Evolutionary conservation across 768 basidiomycete genomes (phyloP), one percentile per base, ranked within the genome.

Genomic region (Coprinopsis sp.): DNA sequence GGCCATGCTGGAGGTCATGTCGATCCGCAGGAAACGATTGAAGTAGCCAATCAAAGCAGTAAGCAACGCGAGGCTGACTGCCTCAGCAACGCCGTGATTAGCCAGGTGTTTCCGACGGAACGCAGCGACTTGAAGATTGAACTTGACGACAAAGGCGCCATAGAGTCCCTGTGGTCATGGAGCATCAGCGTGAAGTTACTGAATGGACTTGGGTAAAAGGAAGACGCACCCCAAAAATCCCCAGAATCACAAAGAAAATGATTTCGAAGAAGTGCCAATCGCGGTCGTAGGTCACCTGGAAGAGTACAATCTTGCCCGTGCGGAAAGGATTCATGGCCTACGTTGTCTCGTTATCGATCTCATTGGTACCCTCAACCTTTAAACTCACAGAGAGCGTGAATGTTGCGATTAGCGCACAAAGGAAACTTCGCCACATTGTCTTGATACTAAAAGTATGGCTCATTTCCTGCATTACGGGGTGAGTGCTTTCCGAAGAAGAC

Each of bases 241-340:
- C 96, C 33, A 99, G 79, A 49, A 98, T 79, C 44, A 98, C 76
- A 66, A 94, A 99, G 64, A 95, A 95, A 14, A 96, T 85, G 41
- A 99, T 89, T 60, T 98, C 96, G 60, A 98, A 98, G 68, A 95
- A 97, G 61, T 98, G 96, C 96, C 96, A 99, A 58, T 93, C 92
- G 25, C 95, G 79, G 61, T 88, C 89, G 64, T 98, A 99, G 2
- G 93, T 94, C 56, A 99, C 91, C 61, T 97, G 94, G 70, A 99
- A 99, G 51, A 98, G 69, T 59, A 99, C 96, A 22, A 99, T 81
- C 63, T 98, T 98, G 18, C 95, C 96, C 0, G 96, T 98, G 29
- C 94, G 80, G 69, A 92, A 99, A 2, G 96, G 96, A 60, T 98
- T 97, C 89, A 99, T 94, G 4, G 90, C 88, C 91, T 95, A 54